A percentile compares a stretch with the other conserved stretches of the same genome.
Conservation (phyloP, 352 stramenopile species). For the Phytopythium vexans region DNA sequence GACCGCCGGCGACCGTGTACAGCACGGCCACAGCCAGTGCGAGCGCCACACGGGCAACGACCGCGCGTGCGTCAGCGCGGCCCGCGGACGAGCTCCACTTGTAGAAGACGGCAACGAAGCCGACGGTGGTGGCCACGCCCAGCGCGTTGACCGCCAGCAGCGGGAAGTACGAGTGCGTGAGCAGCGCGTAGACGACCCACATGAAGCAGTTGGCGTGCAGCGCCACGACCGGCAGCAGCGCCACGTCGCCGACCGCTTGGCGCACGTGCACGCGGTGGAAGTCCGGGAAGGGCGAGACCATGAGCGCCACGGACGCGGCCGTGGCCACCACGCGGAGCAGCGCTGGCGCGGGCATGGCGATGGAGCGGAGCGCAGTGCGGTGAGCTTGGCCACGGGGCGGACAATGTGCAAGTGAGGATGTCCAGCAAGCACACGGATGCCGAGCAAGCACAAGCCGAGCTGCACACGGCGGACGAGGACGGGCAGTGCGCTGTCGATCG, state of each 20-base stretch:
- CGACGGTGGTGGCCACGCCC: slow-evolving; percentile 19
- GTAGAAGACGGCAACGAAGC: slow-evolving; percentile 28
- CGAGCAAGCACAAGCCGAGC: too few relatives aligned
- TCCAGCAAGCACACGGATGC: too few relatives aligned
- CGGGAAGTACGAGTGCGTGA: slow-evolving; percentile 28
- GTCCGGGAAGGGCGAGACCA: slow-evolving; percentile 23
- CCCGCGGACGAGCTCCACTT: slow-evolving; percentile 15
- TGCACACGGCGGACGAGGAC: too few relatives aligned
- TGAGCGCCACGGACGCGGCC: slow-evolving; percentile 16
- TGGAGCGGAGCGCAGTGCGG: not conserved
- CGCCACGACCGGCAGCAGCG: slow-evolving; percentile 23
- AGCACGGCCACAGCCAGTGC: slow-evolving; percentile 9
- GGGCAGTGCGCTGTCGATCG: too few relatives aligned
- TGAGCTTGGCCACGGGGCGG: not conserved
- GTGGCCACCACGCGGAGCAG: slow-evolving; percentile 22
- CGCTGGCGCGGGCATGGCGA: slow-evolving; percentile 1
- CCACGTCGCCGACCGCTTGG: slow-evolving; percentile 12
- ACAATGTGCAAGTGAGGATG: not conserved
- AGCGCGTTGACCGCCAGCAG: slow-evolving; percentile 25
- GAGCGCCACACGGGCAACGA: slow-evolving; percentile 9
- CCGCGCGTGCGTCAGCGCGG: slow-evolving; percentile 6
- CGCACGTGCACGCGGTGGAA: slow-evolving; percentile 19
- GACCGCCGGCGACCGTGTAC: slow-evolving; percentile 16
- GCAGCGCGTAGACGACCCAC: slow-evolving; percentile 25
- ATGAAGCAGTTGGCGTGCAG: slow-evolving; percentile 31